Conservation (phyloP, 2,329 filamentous ascomycete species). For the Didymella segeticola region DNA sequence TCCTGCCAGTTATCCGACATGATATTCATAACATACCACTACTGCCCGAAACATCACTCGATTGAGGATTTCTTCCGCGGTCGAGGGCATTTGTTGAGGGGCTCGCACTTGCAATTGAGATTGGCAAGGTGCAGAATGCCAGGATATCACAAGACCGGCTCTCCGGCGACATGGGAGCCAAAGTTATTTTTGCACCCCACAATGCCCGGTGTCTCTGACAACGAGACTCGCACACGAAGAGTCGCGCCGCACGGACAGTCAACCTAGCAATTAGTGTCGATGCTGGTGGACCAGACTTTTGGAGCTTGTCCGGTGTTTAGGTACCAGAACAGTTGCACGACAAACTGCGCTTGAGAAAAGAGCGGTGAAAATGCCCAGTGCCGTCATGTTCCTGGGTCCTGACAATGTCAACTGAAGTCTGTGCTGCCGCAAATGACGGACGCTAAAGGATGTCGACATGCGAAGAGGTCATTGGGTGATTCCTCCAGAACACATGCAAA, state of each 20-base stretch:
- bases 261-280: slow-evolving; percentile 12
- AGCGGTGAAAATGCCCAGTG: slow-evolving; percentile 14
- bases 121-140: not conserved
- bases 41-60: slow-evolving; percentile 21
- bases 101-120: not conserved
- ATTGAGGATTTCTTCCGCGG: slow-evolving; percentile 22
- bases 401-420: slow-evolving; percentile 3
- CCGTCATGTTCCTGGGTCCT: slow-evolving; percentile 11
- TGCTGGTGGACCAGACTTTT: slow-evolving; percentile 3
- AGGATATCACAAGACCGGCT: slow-evolving; percentile 1
- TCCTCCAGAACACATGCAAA: slow-evolving; percentile 10
- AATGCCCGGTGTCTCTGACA: too few relatives aligned
- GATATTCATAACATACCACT: not conserved
- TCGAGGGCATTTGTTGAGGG: slow-evolving; percentile 11
- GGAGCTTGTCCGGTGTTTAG: slow-evolving; percentile 4
- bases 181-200: slow-evolving; percentile 15
- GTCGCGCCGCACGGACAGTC: not conserved
- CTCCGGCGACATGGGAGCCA: slow-evolving; percentile 3
- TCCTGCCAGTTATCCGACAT: slow-evolving; percentile 5
- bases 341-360: slow-evolving; percentile 5
- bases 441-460: slow-evolving; percentile 16
- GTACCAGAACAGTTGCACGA: slow-evolving; percentile 8
- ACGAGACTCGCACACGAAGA: not conserved
- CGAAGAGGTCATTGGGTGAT: slow-evolving; percentile 12
- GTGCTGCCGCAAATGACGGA: slow-evolving; percentile 12